Base-by-base conservation (phyloP, 2,329 filamentous ascomycete species). In the Trichoderma sp. region DNA sequence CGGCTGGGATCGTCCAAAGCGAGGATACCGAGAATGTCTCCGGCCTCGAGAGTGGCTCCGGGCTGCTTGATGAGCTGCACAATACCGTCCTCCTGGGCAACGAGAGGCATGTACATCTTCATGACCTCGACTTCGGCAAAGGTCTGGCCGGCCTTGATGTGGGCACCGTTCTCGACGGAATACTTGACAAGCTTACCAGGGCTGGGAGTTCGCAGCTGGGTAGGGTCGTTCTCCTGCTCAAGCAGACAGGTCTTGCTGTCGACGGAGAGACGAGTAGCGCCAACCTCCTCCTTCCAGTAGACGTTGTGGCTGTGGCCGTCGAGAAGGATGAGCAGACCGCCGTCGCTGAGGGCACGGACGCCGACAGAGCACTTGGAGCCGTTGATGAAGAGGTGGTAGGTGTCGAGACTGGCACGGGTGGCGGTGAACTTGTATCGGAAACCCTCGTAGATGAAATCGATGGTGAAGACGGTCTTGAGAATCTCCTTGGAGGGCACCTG, bases 31-130 rank as follows among this genome's bases (percentile, higher is more conserved):
- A 99, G 90, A 73, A 99, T 98, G 81, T 99, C 96, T 82, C 96
- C 96, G 80, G 96, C 96, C 82, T 98, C 95, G 62, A 99, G 92
- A 21, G 94, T 97, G n/a, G 96, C 93, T 81, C 96, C 96, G 74
- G 96, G 96, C 85, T 98, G 96, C 89, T 99, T 99, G 87, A 99
- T 97, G 78, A 99, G 89, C 85, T 98, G 96, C 71, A 99, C 95
- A 70, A 97, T 89, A 86, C 96, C 96, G 78, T 97, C 96, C 82
- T 99, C 96, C 80, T 95, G 92, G 3, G 96, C 93, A 73, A 99
- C 89, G 70, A 99, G 88, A 79, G 96, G 96, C 96, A 99, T 99
- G 88, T 98, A 98, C 96, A 99, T 99, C 89, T 99, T 99, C 96
- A 99, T 99, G 83, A 99, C 96, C 84, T 99, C 96, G 53, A 99